phyloP scores from a whole-genome alignment of 2,329 filamentous ascomycete species.

The Colletotrichum sp. region DNA sequence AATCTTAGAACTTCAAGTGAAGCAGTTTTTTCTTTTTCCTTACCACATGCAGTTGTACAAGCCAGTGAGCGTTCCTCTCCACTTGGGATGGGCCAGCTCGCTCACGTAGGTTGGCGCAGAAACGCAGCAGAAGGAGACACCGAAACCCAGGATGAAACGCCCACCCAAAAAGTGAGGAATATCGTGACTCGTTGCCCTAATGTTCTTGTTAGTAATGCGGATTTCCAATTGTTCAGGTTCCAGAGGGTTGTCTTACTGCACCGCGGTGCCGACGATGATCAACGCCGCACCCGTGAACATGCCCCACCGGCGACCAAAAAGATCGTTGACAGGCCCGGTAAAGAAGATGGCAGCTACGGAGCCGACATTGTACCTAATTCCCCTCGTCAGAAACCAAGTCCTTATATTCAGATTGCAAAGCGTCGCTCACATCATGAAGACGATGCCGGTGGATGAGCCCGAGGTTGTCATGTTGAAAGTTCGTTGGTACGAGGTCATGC shows the following conservation, averaged over 20 bases:
- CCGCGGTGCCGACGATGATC: conserved; percentile 44
- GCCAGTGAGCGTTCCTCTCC: conserved; percentile 55
- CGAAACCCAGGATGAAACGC: conserved; percentile 56
- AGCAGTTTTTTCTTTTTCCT: not conserved
- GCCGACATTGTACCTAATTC: conserved; percentile 42
- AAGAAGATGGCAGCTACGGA: conserved; percentile 37
- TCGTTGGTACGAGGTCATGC: conserved; percentile 27
- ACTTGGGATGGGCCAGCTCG: conserved; percentile 57
- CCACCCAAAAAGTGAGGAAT: conserved; percentile 52
- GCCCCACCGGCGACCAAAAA: conserved; percentile 42
- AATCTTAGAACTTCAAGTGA: not conserved
- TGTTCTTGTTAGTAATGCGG: not conserved
- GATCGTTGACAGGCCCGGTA: conserved; percentile 39
- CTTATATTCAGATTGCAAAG: not conserved
- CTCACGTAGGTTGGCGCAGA: conserved; percentile 55
- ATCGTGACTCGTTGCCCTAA: conserved; percentile 41
- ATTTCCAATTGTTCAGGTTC: no score
- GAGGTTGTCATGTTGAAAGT: conserved; percentile 18
- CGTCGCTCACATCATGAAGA: conserved; percentile 41
- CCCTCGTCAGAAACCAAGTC: not conserved
- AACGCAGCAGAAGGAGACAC: conserved; percentile 53
- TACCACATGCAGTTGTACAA: conserved; percentile 58
- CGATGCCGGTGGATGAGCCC: conserved; percentile 17
- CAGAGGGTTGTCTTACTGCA: conserved; percentile 25
- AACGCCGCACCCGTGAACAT: conserved; percentile 43